Percentiles rank a stretch among this genome's conserved stretches.
phyloP scores from a whole-genome alignment of 768 basidiomycete genomes.

The Trametopsis cervina region DNA sequence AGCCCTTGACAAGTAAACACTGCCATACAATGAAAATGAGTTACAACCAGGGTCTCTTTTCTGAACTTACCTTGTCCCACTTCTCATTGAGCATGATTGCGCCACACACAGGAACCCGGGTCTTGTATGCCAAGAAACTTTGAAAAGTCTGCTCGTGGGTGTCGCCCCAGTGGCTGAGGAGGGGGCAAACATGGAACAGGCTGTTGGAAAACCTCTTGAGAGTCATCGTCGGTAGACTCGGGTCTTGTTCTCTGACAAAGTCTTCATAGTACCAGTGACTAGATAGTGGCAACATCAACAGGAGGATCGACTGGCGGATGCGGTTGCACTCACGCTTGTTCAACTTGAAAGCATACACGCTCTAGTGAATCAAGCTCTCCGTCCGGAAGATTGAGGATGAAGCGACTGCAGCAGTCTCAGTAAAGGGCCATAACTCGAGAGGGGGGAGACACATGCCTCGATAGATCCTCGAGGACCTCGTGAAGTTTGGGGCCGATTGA shows the following conservation, averaged over 20 bases:
- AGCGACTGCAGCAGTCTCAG: conserved; percentile 51
- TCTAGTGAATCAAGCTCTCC: conserved; percentile 88
- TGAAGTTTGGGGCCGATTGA: conserved; percentile 67
- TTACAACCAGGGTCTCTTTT: conserved; percentile 14
- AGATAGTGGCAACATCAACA: conserved; percentile 10
- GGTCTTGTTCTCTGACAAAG: conserved; percentile 89
- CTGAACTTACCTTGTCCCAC: conserved; percentile 77
- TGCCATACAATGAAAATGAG: conserved; percentile 27
- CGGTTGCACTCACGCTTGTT: conserved; percentile 78
- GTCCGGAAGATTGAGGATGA: conserved; percentile 93
- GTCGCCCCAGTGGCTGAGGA: conserved; percentile 75
- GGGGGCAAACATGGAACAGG: conserved; percentile 79
- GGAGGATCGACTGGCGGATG: background rate
- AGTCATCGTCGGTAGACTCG: conserved; percentile 77
- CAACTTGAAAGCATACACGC: conserved; percentile 96
- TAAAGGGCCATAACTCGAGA: conserved; percentile 10
- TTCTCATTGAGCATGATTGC: conserved; percentile 90
- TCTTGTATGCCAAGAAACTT: conserved; percentile 94
- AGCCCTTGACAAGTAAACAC: conserved; percentile 98
- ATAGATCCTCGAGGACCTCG: conserved; percentile 86
- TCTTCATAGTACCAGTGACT: conserved; percentile 99
- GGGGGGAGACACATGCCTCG: conserved; percentile 49
- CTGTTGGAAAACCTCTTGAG: conserved; percentile 92
- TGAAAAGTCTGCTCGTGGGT: conserved; percentile 84
- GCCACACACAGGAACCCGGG: conserved; percentile 93